phyloP scores from a whole-genome alignment of 352 stramenopile species.

The Phytopythium aichiense region DNA sequence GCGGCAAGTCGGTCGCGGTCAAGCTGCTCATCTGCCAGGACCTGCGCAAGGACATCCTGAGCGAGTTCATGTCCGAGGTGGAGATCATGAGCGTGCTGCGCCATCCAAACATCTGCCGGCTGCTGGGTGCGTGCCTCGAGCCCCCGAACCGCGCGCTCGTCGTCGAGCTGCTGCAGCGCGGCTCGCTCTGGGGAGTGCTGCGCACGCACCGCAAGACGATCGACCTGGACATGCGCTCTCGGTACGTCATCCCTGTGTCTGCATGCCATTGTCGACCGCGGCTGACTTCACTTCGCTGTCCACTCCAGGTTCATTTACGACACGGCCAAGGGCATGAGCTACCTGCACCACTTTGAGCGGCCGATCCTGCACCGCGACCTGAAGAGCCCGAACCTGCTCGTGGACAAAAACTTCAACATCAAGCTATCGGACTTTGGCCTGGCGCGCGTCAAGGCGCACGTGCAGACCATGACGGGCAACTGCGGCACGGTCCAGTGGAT shows the following conservation, averaged over 20 bases:
- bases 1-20: constrained; percentile 51
- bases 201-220: constrained; percentile 22
- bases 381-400: constrained; percentile 88
- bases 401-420: constrained; percentile 76
- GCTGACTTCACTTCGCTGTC: constrained; percentile 8
- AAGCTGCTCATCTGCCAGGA: constrained; percentile 76
- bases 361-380: constrained; percentile 89
- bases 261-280: too few species aligned
- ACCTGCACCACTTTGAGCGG: constrained; percentile 80
- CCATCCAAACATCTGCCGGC: constrained; percentile 97
- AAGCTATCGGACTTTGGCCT: constrained; percentile 93
- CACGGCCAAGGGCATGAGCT: constrained; percentile 86
- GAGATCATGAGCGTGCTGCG: constrained; percentile 88
- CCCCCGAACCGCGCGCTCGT: constrained; percentile 94
- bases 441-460: constrained; percentile 88
- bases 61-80: constrained; percentile 76
- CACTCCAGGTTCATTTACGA: constrained; percentile 58
- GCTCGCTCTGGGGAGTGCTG: constrained; percentile 93
- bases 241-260: too few species aligned
- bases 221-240: too few species aligned
- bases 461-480: constrained; percentile 91
- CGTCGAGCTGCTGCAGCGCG: constrained; percentile 92
- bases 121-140: constrained; percentile 93
- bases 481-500: constrained; percentile 88
- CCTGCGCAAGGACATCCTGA: constrained; percentile 54